Percentiles rank a stretch among this genome's conserved stretches.
phyloP scores from a whole-genome alignment of 1,139 yeast species.

The Spencermartinsiella ligniputridi region DNA sequence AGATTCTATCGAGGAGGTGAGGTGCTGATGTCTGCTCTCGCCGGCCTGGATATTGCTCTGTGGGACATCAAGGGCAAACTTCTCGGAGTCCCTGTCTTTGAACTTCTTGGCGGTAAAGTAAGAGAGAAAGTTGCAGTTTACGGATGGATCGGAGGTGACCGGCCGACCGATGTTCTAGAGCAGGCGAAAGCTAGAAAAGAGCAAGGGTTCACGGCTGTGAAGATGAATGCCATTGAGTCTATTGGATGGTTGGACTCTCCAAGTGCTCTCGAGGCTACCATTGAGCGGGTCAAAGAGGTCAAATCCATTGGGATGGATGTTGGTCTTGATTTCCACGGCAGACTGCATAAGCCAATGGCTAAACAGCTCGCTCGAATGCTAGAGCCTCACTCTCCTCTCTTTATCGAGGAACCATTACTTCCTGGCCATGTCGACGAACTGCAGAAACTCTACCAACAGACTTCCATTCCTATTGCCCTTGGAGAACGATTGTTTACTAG shows the following conservation, averaged over 20 bases:
- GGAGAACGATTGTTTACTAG: constrained; percentile 32
- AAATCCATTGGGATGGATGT: constrained; percentile 28
- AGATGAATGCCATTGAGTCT: constrained; percentile 31
- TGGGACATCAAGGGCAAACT: constrained; percentile 34
- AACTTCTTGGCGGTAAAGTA: constrained; percentile 31
- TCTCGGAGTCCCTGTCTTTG: constrained; percentile 31
- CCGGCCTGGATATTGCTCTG: constrained; percentile 33
- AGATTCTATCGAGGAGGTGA: constrained; percentile 33
- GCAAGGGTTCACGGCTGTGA: constrained; percentile 34
- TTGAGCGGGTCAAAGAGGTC: constrained; percentile 26
- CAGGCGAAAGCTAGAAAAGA: constrained; percentile 28
- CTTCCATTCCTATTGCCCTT: constrained; percentile 31
- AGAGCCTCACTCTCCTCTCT: constrained; percentile 30
- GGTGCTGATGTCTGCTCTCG: constrained; percentile 32
- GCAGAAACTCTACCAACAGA: constrained; percentile 23
- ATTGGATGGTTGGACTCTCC: constrained; percentile 33
- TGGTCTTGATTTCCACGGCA: constrained; percentile 32
- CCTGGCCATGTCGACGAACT: constrained; percentile 31
- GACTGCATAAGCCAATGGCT: constrained; percentile 32
- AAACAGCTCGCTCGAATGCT: constrained; percentile 28
- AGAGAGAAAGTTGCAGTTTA: constrained; percentile 31
- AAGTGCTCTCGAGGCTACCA: constrained; percentile 25
- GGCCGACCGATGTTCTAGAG: constrained; percentile 27
- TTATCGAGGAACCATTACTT: constrained; percentile 33
- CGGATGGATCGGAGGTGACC: constrained; percentile 35